These are phyloP conservation scores for Yamadazyma diddensiae DNA, from an alignment of 1,139 yeast species.

Conservation along the genomic window DNA sequence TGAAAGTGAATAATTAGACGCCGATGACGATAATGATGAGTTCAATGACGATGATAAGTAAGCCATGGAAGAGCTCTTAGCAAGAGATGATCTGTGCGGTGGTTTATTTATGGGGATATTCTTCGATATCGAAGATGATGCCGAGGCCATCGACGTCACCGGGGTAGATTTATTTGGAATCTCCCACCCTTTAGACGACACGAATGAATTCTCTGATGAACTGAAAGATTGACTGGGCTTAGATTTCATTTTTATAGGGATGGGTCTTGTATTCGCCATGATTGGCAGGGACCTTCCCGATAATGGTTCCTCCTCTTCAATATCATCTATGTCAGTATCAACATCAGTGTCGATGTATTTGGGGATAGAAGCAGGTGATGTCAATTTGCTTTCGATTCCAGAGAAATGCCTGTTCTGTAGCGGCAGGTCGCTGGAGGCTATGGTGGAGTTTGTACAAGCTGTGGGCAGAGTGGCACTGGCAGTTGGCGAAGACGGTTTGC, in stretches of 20 bases:
- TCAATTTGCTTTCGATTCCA: background rate
- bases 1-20: constrained; percentile 39
- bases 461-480: background rate
- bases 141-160: constrained; percentile 15
- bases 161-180: constrained; percentile 37
- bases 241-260: constrained; percentile 25
- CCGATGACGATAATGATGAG: constrained; percentile 33
- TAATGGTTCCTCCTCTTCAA: constrained; percentile 5
- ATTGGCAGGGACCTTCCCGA: background rate
- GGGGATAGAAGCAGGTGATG: background rate
- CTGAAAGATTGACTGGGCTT: constrained; percentile 17
- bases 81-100: constrained; percentile 19
- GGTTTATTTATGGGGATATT: constrained; percentile 17
- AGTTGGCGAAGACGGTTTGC: background rate
- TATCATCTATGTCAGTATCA: constrained; percentile 12
- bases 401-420: background rate
- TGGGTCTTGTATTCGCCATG: constrained; percentile 19
- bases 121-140: constrained; percentile 15
- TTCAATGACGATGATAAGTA: constrained; percentile 43
- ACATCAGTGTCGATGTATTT: constrained; percentile 7
- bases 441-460: background rate
- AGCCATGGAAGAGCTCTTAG: constrained; percentile 41
- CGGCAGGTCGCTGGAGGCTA: background rate
- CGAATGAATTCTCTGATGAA: constrained; percentile 30
- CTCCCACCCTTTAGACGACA: constrained; percentile 41